Evolutionary conservation across 2,329 filamentous ascomycete species (phyloP), one percentile per base, ranked within the genome.

Genomic region (Proliferodiscus dingleyae): DNA sequence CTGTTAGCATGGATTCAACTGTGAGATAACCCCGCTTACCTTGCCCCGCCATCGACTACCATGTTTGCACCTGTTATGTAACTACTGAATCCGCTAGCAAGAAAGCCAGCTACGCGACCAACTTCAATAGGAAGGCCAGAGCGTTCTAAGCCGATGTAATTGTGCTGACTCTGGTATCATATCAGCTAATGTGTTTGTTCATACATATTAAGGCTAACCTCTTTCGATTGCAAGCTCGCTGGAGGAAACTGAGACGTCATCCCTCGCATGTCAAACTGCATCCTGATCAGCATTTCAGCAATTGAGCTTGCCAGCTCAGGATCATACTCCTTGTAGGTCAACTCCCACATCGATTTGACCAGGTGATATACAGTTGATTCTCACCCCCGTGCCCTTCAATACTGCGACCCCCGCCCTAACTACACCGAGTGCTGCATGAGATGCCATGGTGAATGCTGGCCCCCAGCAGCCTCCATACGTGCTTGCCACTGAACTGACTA

Each of bases 1-100:
- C 6, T 34, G 41, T 32, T 32, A 42, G 5, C 29, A 7, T 26
- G 13, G 15, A 6, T 6, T 36, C 28, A 6, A 28, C 10, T 2
- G 18, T 5, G 28, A 26, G 7, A 7, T 10, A 15, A 18, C 37
- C 19, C 13, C 13, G 18, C 44, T 37, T 38, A 53, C 51, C 46
- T 56, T 16, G 75, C 74, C 6, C 79, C 80, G 3, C 78, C 80
- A 64, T 83, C 79, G 11, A 82, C 78, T 11, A 81, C 71, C 55
- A 83, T 62, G 58, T 83, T 82, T 2, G 75, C 69, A 1, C 80
- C 80, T 1, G 75, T 82, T 34, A 83, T 70, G 62, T 83, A 83
- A 45, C 71, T 76, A 50, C 74, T 78, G 61, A 83, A 83, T 0
- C 77, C 77, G 61, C 72, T 78, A 2, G 79, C 78, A 51, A 83